Percentiles rank a stretch among this genome's conserved stretches.
Evolutionary conservation across 2,329 filamentous ascomycete genomes (phyloP).

Genomic region (Zasmidium cellare): DNA sequence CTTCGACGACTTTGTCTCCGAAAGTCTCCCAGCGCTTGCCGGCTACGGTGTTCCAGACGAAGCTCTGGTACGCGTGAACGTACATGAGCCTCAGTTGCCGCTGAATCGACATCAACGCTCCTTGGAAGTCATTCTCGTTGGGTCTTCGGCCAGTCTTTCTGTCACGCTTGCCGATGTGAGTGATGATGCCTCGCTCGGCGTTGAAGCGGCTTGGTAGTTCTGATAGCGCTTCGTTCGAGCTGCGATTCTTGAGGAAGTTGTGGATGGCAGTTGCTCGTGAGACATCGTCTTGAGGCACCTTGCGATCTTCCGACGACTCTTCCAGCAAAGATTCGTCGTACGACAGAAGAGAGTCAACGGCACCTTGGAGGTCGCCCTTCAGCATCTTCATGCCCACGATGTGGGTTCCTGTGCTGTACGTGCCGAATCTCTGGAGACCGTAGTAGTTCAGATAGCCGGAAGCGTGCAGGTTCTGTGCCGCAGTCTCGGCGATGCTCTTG

Average conservation of each 20-base stretch:
- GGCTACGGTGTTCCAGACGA: constrained; percentile 87
- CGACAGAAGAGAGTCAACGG: constrained; percentile 73
- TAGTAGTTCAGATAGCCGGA: constrained; percentile 97
- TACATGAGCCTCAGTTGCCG: constrained; percentile 89
- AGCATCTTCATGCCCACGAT: constrained; percentile 82
- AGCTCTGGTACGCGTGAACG: constrained; percentile 92
- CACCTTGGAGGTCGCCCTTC: constrained; percentile 75
- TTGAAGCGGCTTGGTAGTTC: constrained; percentile 77
- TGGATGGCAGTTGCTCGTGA: constrained; percentile 76
- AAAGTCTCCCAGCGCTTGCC: constrained; percentile 77
- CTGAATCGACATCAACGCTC: constrained; percentile 77
- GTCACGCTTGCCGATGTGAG: constrained; percentile 62
- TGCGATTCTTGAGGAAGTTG: constrained; percentile 62
- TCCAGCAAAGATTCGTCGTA: constrained; percentile 67
- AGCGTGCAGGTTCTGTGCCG: constrained; percentile 66
- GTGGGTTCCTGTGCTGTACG: constrained; percentile 82
- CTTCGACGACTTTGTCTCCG: constrained; percentile 73
- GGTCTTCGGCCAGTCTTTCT: constrained; percentile 46
- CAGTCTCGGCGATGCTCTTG: constrained; percentile 53
- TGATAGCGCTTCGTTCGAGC: constrained; percentile 56
- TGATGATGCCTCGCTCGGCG: constrained; percentile 76
- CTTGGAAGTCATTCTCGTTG: constrained; percentile 69
- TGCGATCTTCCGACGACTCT: constrained; percentile 47
- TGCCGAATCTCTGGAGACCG: constrained; percentile 94
- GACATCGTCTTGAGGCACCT: constrained; percentile 72